A percentile compares a stretch with the other conserved stretches of the same genome.
phyloP scores from a whole-genome alignment of 2,329 filamentous ascomycete genomes.

The Diaporthe sp. region DNA sequence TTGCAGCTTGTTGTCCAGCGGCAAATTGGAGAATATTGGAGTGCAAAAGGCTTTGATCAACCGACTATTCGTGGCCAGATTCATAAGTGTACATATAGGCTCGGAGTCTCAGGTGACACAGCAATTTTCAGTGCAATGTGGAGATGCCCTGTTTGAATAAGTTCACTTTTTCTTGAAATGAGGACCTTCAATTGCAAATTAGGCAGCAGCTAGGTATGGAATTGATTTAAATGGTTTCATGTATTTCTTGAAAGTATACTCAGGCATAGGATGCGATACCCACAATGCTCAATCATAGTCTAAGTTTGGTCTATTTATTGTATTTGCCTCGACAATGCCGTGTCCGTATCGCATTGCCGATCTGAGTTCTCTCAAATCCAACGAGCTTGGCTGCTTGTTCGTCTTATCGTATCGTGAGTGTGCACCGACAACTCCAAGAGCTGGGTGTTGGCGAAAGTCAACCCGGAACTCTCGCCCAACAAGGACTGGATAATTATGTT shows the following conservation, averaged over 20 bases:
- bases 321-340: background rate
- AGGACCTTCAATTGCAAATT: too few relatives aligned
- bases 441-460: background rate
- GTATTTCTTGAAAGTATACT: too few relatives aligned
- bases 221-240: too few relatives aligned
- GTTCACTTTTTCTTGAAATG: too few relatives aligned
- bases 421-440: background rate
- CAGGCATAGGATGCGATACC: too few relatives aligned
- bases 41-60: background rate
- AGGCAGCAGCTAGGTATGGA: too few relatives aligned
- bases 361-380: background rate
- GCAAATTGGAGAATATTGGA: background rate
- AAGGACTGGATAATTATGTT: background rate
- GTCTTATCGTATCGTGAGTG: background rate
- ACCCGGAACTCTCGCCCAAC: background rate
- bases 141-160: too few relatives aligned
- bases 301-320: too few relatives aligned
- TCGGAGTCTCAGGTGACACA: background rate
- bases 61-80: fast-evolving
- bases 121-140: background rate
- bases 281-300: too few relatives aligned
- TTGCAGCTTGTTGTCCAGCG: too few relatives aligned
- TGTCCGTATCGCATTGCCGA: background rate
- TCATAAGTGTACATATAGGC: background rate
- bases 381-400: background rate